Base-by-base conservation (phyloP, 2,329 filamentous ascomycete genomes). In the Fusarium kyushuense region DNA sequence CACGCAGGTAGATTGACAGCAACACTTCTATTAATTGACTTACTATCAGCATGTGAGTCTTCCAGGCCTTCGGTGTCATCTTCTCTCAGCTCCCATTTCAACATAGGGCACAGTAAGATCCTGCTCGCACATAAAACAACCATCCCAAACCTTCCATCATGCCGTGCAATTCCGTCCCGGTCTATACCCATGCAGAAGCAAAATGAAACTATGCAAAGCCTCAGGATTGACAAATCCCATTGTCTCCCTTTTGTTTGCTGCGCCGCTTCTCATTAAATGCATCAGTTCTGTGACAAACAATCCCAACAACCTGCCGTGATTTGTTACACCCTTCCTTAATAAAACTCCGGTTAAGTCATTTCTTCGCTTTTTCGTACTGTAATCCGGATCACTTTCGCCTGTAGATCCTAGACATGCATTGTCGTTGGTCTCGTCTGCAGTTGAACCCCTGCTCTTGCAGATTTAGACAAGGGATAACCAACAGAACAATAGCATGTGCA, bases 391-490 rank as follows among this genome's bases (percentile, higher is more conserved):
- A 48, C 19, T 48, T n/a, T 48, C 45, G 45, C 45, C 23, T 35
- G 21, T 9, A 51, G 33, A 51, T 40, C 12, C 23, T 45, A 45
- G 27, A 11, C 25, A 38, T 51, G 47, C 47, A 38, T 40, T 29
- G 33, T 40, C 27, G 46, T 49, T 29, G 42, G 14, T 23, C 40
- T n/a, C 17, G 9, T 27, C 19, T 45, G 5, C 13, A 45, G 47
- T 29, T 29, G 13, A 19, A 51, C 23, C 47, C 47, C 25, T 51
- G 47, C 23, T 51, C 47, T 13, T 51, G 47, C 33, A 51, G 47
- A 40, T 51, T 49, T 6, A 3, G 23, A 51, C 47, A 51, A 27
- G 46, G 30, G 30, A 21, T 17, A 14, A n/a, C 29, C 27, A 47
- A 47, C 23, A 54, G 51, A 45, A 32, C 27, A 36, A 32, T 33